phyloP scores from a whole-genome alignment of 108 stramenopile species.

The Pseudonitzschia delicatissima region DNA sequence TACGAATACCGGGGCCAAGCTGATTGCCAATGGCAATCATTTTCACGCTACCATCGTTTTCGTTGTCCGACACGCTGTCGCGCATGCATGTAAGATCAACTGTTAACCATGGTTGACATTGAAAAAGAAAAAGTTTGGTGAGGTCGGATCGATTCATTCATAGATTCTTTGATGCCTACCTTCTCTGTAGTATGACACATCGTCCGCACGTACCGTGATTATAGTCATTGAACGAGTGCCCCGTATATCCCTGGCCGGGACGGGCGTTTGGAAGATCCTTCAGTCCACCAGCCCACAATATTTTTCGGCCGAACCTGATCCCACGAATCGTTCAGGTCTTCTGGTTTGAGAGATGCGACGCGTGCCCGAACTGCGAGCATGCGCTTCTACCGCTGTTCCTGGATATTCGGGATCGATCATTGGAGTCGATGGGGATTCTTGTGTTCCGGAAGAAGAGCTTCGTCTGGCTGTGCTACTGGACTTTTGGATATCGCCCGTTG shows the following conservation, averaged over 20 bases:
- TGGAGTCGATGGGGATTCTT: not conserved
- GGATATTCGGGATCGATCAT: constrained; percentile 67
- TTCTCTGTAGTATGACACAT: too few relatives aligned
- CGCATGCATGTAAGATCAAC: constrained; percentile 88
- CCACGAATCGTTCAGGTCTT: constrained; percentile 69
- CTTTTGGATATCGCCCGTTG: constrained; percentile 15
- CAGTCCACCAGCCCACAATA: constrained; percentile 90
- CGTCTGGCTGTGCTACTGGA: not conserved
- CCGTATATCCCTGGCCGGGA: constrained; percentile 90
- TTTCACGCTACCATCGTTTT: constrained; percentile 75
- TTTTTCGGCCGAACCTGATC: constrained; percentile 68
- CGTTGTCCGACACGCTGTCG: constrained; percentile 62
- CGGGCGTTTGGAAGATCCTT: constrained; percentile 60
- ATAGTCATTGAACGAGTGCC: constrained; percentile 88
- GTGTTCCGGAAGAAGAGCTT: not conserved
- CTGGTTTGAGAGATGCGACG: constrained; percentile 39
- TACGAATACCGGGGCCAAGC: constrained; percentile 79
- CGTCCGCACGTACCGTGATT: too few relatives aligned
- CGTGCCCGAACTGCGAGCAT: constrained; percentile 59
- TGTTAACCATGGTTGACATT: too few relatives aligned
- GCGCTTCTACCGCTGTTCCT: constrained; percentile 77
- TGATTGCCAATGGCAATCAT: constrained; percentile 79
- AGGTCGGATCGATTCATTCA: too few relatives aligned
- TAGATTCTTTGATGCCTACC: too few relatives aligned
- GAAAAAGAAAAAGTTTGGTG: too few relatives aligned